Percentiles rank a stretch among this genome's conserved stretches.
Conservation (phyloP, 2,329 filamentous ascomycete species). For the Gaeumannomyces sp. region DNA sequence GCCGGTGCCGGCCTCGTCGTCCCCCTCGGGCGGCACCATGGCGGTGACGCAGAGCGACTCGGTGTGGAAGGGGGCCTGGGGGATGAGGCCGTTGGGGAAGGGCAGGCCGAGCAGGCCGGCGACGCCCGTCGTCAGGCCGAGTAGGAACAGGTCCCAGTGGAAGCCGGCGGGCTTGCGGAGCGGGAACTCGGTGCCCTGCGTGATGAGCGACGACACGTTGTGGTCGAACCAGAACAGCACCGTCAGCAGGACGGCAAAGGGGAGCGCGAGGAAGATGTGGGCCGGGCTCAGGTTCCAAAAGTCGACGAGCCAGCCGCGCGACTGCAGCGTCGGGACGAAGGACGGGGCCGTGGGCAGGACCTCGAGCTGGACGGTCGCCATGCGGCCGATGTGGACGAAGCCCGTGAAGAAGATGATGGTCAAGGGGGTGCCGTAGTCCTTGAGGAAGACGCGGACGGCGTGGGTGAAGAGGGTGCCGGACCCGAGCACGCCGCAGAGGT, state of each 20-base stretch:
- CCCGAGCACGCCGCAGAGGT: slow-evolving; percentile 66
- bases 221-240: slow-evolving; percentile 88
- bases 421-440: slow-evolving; percentile 82
- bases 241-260: slow-evolving; percentile 76
- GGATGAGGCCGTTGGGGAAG: slow-evolving; percentile 73
- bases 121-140: slow-evolving; percentile 70
- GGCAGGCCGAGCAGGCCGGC: slow-evolving; percentile 72
- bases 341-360: slow-evolving; percentile 69
- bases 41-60: slow-evolving; percentile 68
- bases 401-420: slow-evolving; percentile 85
- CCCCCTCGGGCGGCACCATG: slow-evolving; percentile 42
- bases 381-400: slow-evolving; percentile 79
- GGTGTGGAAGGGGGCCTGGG: slow-evolving; percentile 78
- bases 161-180: slow-evolving; percentile 76
- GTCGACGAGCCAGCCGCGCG: slow-evolving; percentile 68
- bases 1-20: slow-evolving; percentile 30
- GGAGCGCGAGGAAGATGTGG: slow-evolving; percentile 78
- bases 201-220: slow-evolving; percentile 78
- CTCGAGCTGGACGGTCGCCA: slow-evolving; percentile 63
- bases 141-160: slow-evolving; percentile 79
- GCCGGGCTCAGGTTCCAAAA: slow-evolving; percentile 72
- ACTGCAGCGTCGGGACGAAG: slow-evolving; percentile 65
- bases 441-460: slow-evolving; percentile 72
- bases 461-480: slow-evolving; percentile 67
- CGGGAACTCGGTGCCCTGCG: slow-evolving; percentile 77